phyloP scores from a whole-genome alignment of 495 filamentous ascomycete species.

The Daldinia concentrica region DNA sequence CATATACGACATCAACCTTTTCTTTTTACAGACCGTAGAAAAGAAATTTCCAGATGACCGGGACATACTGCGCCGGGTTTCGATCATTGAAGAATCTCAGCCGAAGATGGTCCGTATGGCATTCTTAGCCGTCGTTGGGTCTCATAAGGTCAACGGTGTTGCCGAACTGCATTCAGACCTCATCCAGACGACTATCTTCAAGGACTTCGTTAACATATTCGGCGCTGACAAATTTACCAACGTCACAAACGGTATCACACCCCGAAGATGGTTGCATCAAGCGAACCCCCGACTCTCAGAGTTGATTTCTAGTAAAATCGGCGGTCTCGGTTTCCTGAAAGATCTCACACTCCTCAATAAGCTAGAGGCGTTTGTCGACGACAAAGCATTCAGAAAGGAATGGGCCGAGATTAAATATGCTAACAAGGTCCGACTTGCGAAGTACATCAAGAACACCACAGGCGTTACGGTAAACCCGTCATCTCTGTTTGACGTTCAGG shows the following conservation, averaged over 20 bases:
- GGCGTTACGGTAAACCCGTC: constrained; percentile 85
- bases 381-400: constrained; percentile 88
- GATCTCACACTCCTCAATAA: constrained; percentile 86
- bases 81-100: constrained; percentile 95
- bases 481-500: constrained; percentile 94
- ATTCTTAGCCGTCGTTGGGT: constrained; percentile 91
- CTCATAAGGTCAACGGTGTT: constrained; percentile 98
- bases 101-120: constrained; percentile 99
- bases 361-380: constrained; percentile 80
- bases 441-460: constrained; percentile 83
- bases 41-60: constrained; percentile 87
- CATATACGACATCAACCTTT: constrained; percentile 97
- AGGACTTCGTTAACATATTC: constrained; percentile 94
- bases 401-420: constrained; percentile 88
- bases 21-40: constrained; percentile 90
- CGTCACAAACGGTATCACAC: constrained; percentile 97
- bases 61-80: constrained; percentile 83
- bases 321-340: constrained; percentile 82
- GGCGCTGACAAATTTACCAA: constrained; percentile 98
- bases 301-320: constrained; percentile 88
- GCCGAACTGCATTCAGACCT: constrained; percentile 97
- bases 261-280: constrained; percentile 94
- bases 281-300: constrained; percentile 94
- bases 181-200: constrained; percentile 98
- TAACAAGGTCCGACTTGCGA: constrained; percentile 79